A percentile compares a stretch with the other conserved stretches of the same genome.
Conservation (phyloP, 2,329 filamentous ascomycete genomes). For the Daldinia eschscholtzii region DNA sequence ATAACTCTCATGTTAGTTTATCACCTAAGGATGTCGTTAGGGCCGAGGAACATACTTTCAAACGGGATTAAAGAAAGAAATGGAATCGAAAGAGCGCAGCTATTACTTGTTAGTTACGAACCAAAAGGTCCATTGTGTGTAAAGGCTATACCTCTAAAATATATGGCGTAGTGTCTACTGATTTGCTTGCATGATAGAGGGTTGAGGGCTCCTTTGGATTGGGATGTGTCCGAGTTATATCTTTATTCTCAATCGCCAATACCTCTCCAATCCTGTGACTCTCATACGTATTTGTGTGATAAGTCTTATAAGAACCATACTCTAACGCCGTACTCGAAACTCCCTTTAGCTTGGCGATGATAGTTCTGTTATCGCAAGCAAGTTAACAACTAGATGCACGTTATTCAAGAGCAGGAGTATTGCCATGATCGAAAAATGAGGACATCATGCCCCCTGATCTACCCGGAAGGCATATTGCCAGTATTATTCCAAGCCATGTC, state of each 20-base stretch:
- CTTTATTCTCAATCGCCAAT: constrained; percentile 12
- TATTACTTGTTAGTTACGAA: constrained; percentile 34
- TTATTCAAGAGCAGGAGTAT: constrained; percentile 7
- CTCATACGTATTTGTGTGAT: neutral
- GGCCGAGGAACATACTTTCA: constrained; percentile 42
- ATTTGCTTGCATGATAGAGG: neutral
- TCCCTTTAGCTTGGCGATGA: constrained; percentile 29
- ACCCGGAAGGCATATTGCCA: constrained; percentile 40
- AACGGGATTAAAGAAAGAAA: constrained; percentile 44
- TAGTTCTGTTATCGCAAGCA: constrained; percentile 9
- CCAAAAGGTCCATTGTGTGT: neutral
- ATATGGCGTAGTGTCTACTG: neutral
- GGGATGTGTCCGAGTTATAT: constrained; percentile 33
- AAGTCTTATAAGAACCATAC: neutral
- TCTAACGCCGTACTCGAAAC: constrained; percentile 32
- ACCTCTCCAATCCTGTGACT: neutral
- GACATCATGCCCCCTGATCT: constrained; percentile 48
- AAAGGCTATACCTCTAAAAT: constrained; percentile 28
- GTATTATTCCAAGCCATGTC: constrained; percentile 12
- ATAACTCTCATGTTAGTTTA: constrained; percentile 18
- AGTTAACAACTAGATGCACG: constrained; percentile 11
- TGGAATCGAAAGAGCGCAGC: constrained; percentile 50
- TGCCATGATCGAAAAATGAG: constrained; percentile 7
- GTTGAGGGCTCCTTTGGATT: neutral
- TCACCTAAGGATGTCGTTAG: neutral